Base-by-base conservation (phyloP, 208 protist species). In the Leishmania gerbilli region DNA sequence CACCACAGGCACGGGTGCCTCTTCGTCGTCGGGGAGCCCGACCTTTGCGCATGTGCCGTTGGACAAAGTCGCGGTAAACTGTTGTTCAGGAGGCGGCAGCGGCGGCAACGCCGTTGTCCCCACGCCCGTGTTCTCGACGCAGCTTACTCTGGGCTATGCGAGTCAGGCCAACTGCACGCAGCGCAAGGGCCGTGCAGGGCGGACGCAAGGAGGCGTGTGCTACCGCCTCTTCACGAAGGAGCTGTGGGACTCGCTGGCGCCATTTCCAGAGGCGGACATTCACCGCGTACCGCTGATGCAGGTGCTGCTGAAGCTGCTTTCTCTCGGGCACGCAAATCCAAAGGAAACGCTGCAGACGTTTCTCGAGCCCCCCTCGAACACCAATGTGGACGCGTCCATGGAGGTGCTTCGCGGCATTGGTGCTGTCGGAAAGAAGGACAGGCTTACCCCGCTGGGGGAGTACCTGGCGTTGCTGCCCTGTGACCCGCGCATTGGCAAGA, bases 171-270 rank as follows among this genome's bases (percentile, higher is more conserved):
- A 94, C 72, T 98, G 99, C 24, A 97, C 99, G 42, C 99, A 99
- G 95, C 94, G 99, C 21, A 99, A 98, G 34, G 99, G 99, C 60
- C 96, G 99, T 83, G 99, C 99, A 5, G 99, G 99, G 40, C 92
- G 99, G 75, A 99, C 99, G 31, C 85, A 94, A 65, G 96, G 98
- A 11, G 99, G 99, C 40, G 99, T 99, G 77, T 99, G 98, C 87
- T 99, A 99, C 92, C 90, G 99, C 24, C 90, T 99, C 47, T 99
- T 99, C 87, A 98, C 98, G 0, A 84, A 88, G 21, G 83, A 74
- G 17, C 67, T 90, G 49, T 95, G 90, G 88, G 87, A 89, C 56
- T 84, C 86, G 31, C 80, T 98, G 78, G 84, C 87, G 21, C 85
- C 84, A 0, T 97, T 95, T 82, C 93, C 92, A 15, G 84, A 88